Evolutionary conservation across 192 early-diverging fungal genomes (phyloP).

Genomic region (Linnemannia elongata): DNA sequence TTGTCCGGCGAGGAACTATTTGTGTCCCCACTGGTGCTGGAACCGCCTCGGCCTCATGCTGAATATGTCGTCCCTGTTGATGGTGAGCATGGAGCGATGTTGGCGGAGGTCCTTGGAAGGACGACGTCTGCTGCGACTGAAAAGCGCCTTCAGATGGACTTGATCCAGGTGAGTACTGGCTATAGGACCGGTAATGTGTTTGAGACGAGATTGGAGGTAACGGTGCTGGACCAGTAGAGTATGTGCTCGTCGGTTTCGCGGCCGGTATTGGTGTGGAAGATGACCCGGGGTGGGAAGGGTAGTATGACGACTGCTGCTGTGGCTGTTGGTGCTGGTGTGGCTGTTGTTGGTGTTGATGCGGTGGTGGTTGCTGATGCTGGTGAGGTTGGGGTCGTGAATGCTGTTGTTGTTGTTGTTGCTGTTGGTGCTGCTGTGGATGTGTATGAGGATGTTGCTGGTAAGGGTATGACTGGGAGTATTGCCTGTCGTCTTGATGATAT

Average conservation of each 20-base stretch:
- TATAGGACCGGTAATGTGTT: conserved; percentile 32
- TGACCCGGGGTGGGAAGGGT: conserved; percentile 6
- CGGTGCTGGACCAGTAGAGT: conserved; percentile 12
- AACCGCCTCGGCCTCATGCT: background rate
- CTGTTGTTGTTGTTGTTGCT: conserved; percentile 24
- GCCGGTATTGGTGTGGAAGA: conserved; percentile 16
- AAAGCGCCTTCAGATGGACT: conserved; percentile 22
- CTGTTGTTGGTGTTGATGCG: conserved; percentile 24
- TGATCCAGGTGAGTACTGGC: conserved; percentile 34
- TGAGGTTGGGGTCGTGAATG: conserved; percentile 16
- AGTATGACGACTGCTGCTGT: conserved; percentile 25
- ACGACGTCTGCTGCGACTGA: background rate
- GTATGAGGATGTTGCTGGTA: conserved; percentile 27
- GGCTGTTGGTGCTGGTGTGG: conserved; percentile 7
- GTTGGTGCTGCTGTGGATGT: conserved; percentile 12
- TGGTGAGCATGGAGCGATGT: conserved; percentile 19
- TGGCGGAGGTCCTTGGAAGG: conserved; percentile 9
- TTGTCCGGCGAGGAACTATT: conserved; percentile 22
- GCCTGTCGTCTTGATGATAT: conserved; percentile 32
- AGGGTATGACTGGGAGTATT: conserved; percentile 24
- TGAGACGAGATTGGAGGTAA: conserved; percentile 42
- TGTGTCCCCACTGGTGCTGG: conserved; percentile 10
- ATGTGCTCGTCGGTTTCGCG: background rate
- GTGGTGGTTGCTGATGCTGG: conserved; percentile 23
- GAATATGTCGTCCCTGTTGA: conserved; percentile 15